Conservation (phyloP, 2,329 filamentous ascomycete genomes). For the Daldinia sp. region DNA sequence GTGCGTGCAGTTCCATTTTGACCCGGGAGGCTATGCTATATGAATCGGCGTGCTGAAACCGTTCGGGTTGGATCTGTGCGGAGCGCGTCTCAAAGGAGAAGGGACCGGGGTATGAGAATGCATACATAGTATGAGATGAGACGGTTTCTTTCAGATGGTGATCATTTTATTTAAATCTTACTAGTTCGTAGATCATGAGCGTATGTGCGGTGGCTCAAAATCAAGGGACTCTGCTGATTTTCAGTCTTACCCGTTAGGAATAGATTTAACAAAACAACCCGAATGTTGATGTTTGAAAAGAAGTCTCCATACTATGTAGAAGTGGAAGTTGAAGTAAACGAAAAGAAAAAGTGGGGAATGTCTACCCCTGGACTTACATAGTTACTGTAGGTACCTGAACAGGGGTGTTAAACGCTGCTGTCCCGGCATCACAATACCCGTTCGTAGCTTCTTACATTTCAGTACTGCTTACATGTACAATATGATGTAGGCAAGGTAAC, state of each 20-base stretch:
- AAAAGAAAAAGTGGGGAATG: slow-evolving; percentile 12
- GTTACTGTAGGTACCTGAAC: neutral
- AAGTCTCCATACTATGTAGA: neutral
- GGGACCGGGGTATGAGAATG: slow-evolving; percentile 27
- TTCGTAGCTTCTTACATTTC: slow-evolving; percentile 11
- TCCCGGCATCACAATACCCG: slow-evolving; percentile 8
- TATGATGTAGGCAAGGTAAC: no score
- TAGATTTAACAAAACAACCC: neutral
- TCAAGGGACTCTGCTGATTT: neutral
- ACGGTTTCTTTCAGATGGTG: neutral
- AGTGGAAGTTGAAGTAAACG: slow-evolving; percentile 3
- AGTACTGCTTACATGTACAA: neutral
- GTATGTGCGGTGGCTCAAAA: neutral
- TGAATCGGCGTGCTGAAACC: slow-evolving; percentile 44
- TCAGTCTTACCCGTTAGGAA: neutral
- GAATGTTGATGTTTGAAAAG: neutral
- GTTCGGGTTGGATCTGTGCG: slow-evolving; percentile 45
- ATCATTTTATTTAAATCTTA: neutral
- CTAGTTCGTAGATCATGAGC: slow-evolving; percentile 2
- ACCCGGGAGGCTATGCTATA: slow-evolving; percentile 40
- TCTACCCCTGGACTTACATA: slow-evolving; percentile 5
- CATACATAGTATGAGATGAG: neutral
- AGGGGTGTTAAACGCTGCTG: slow-evolving; percentile 6
- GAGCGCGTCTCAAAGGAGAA: slow-evolving; percentile 41
- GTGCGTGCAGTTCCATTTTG: slow-evolving; percentile 13